Base-by-base conservation (phyloP, 176 grass and related monocot species). In the Canna indica region DNA sequence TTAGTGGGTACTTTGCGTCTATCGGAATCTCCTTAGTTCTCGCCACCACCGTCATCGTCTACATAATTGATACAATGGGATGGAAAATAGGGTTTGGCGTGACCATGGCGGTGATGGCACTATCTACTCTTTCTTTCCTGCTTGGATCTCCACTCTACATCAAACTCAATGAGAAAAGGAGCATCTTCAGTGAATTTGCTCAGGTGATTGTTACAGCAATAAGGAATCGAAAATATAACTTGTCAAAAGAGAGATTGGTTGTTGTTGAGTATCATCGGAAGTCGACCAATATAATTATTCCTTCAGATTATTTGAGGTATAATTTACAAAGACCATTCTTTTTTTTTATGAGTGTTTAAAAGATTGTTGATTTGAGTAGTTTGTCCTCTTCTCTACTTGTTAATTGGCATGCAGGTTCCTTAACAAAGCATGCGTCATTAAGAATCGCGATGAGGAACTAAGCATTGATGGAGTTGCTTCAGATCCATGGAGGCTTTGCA, bases 1-100 rank as follows among this genome's bases (percentile, higher is more conserved):
- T 90, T 76, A 90, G 85, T 73, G 74, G 79, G 64, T 90, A 90
- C 80, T 90, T 85, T 59, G 80, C 77, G 14, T 85, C 80, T 4
- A 35, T 85, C 22, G 80, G 87, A 17, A 70, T 90, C 60, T 80
- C 83, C 30, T 77, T 85, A 69, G 28, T 47, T 12, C 25, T 90
- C 5, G 73, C 83, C 33, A 63, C 73, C 45, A 82, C 79, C 3
- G 80, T 53, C 56, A 70, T 89, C 68, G 69, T 83, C 24, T 90
- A 90, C 73, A 60, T 90, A 20, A 79, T 85, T 59, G 87, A 90
- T 58, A 80, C 60, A 61, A 48, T 77, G 45, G 77, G 87, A 0
- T 90, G 87, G 87, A 83, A 52, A 33, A 76, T 70, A 25, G 87
- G 87, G 63, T 80, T 90, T 48, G 87, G 76, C 38, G 73, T 90